A percentile compares a stretch with the other conserved stretches of the same genome.
Conservation (phyloP, 148 eudicot genomes). For the Camellia granthamiana region DNA sequence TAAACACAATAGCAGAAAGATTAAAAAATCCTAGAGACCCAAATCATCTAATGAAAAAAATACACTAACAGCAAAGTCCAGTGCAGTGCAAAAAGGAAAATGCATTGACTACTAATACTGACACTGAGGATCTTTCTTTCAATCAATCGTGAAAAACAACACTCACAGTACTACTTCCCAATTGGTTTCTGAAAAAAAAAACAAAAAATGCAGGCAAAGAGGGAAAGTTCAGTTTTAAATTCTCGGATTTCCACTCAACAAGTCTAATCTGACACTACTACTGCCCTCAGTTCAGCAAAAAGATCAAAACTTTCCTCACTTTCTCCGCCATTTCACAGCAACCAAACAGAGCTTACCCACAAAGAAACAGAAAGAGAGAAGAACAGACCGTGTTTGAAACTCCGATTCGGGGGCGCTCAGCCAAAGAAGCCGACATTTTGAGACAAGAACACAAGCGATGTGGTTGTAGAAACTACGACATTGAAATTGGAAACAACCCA, state of each 20-base stretch:
- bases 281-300: not conserved
- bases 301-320: not conserved
- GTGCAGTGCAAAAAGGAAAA: too few relatives aligned
- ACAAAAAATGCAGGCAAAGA: not conserved
- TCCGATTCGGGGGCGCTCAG: slow-evolving; percentile 55
- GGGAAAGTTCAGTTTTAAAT: not conserved
- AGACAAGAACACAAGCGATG: slow-evolving; percentile 14
- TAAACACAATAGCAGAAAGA: not conserved
- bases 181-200: not conserved
- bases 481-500: not conserved
- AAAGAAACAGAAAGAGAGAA: not conserved
- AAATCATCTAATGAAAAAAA: too few relatives aligned
- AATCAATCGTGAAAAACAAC: not conserved
- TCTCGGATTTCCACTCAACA: slow-evolving; percentile 1
- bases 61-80: too few relatives aligned
- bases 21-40: not conserved
- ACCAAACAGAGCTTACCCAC: not conserved
- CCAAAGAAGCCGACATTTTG: slow-evolving; percentile 51
- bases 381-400: slow-evolving; percentile 50
- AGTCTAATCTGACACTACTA: not conserved
- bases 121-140: not conserved
- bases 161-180: not conserved
- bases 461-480: not conserved
- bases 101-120: too few relatives aligned
- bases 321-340: not conserved